phyloP scores from a whole-genome alignment of 805 yeast genomes.

The Candida oleophila region DNA sequence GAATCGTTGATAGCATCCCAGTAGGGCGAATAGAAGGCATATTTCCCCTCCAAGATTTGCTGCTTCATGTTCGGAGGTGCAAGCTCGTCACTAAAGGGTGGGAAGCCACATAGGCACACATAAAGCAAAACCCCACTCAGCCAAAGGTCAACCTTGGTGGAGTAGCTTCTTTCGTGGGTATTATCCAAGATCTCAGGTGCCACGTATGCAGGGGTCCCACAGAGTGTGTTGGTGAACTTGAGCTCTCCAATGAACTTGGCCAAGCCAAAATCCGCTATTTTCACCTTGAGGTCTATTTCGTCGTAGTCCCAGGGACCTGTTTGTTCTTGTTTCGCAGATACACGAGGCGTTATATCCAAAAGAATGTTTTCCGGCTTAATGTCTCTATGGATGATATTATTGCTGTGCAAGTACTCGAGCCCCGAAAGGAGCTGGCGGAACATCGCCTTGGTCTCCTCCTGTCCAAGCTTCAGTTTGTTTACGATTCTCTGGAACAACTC shows the following conservation, averaged over 20 bases:
- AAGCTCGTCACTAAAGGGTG: conserved; percentile 79
- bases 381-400: conserved; percentile 44
- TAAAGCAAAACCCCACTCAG: conserved; percentile 76
- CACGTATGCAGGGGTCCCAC: conserved; percentile 87
- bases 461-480: conserved; percentile 57
- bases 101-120: conserved; percentile 80
- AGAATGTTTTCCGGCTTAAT: conserved; percentile 46
- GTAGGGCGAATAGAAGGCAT: conserved; percentile 75
- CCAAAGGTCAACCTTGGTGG: conserved; percentile 79
- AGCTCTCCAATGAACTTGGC: conserved; percentile 70
- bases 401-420: conserved; percentile 36
- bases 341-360: conserved; percentile 50
- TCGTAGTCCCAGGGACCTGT: conserved; percentile 59
- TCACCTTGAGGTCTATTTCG: conserved; percentile 63
- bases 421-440: conserved; percentile 48
- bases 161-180: conserved; percentile 52
- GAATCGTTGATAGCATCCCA: conserved; percentile 72
- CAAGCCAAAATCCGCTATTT: conserved; percentile 81
- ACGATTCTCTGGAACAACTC: conserved; percentile 74
- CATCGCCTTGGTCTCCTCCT: conserved; percentile 60
- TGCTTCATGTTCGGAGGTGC: conserved; percentile 80
- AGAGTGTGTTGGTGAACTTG: conserved; percentile 71
- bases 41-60: conserved; percentile 65
- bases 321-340: conserved; percentile 21
- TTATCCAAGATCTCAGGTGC: conserved; percentile 74